phyloP scores from a whole-genome alignment of 208 protist genomes.

The Leishmania tarentolae region DNA sequence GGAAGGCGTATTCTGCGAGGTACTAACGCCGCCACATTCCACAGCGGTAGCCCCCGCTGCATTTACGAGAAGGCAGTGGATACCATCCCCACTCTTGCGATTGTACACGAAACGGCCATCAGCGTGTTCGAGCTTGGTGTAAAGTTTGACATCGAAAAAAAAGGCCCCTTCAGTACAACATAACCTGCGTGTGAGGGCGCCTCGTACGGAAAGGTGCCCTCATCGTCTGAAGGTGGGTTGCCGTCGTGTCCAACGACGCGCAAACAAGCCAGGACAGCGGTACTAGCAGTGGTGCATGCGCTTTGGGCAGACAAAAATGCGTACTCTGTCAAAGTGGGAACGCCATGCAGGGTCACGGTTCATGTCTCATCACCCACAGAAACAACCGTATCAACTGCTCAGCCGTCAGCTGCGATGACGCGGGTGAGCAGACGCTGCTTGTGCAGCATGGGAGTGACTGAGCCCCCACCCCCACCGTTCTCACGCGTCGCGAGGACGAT shows the following conservation, averaged over 20 bases:
- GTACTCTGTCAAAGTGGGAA: conserved; percentile 55
- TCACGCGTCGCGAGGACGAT: background rate
- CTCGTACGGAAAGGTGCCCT: conserved; percentile 24
- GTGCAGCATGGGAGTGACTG: conserved; percentile 36
- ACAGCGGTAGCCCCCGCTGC: conserved; percentile 23
- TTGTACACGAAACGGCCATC: conserved; percentile 22
- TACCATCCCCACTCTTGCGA: conserved; percentile 22
- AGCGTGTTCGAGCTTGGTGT: conserved; percentile 18
- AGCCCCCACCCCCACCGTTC: conserved; percentile 9
- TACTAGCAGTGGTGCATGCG: background rate
- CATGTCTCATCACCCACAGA: conserved; percentile 57
- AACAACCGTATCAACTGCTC: conserved; percentile 40
- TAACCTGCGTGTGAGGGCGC: conserved; percentile 33
- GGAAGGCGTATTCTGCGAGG: background rate
- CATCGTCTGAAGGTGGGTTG: background rate
- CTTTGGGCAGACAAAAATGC: conserved; percentile 32
- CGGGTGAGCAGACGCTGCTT: conserved; percentile 24
- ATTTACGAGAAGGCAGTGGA: conserved; percentile 50
- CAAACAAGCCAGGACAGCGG: background rate
- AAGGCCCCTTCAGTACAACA: conserved; percentile 46
- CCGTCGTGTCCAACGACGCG: conserved; percentile 55
- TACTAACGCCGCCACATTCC: background rate
- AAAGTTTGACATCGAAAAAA: conserved; percentile 54
- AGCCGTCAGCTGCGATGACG: conserved; percentile 43
- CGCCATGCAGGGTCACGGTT: conserved; percentile 13